A percentile compares a stretch with the other conserved stretches of the same genome.
phyloP scores from a whole-genome alignment of 352 stramenopile species.

The Phytophthora kernoviae region DNA sequence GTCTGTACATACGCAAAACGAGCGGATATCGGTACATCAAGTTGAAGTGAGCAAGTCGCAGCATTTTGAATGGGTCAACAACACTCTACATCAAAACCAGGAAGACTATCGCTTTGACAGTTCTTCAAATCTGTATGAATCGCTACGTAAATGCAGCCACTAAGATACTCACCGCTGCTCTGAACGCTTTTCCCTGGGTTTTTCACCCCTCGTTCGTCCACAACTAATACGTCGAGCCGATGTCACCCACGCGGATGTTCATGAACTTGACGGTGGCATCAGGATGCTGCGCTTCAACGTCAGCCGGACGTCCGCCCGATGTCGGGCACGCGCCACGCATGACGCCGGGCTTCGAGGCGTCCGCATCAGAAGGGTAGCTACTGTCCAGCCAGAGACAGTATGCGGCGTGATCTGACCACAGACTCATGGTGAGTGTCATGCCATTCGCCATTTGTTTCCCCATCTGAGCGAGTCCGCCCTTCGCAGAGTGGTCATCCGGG shows the following conservation, averaged over 20 bases:
- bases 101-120: no score
- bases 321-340: slow-evolving; percentile 59
- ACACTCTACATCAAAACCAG: not conserved
- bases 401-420: slow-evolving; percentile 72
- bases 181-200: no score
- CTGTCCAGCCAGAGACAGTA: slow-evolving; percentile 79
- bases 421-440: slow-evolving; percentile 73
- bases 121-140: not conserved
- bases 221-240: slow-evolving; percentile 50
- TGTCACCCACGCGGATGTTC: slow-evolving; percentile 76
- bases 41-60: not conserved
- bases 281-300: slow-evolving; percentile 52
- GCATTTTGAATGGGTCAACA: not conserved
- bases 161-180: no score
- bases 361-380: slow-evolving; percentile 49
- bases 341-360: slow-evolving; percentile 49
- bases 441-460: slow-evolving; percentile 59
- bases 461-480: slow-evolving; percentile 63
- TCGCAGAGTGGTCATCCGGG: slow-evolving; percentile 47
- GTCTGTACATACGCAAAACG: no score
- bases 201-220: no score
- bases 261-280: slow-evolving; percentile 71
- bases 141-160: no score
- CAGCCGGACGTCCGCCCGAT: slow-evolving; percentile 47
- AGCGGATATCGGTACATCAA: not conserved